These are phyloP conservation scores for Rosa persica DNA, from an alignment of 306 rosid genomes.

Conservation along the genomic window DNA sequence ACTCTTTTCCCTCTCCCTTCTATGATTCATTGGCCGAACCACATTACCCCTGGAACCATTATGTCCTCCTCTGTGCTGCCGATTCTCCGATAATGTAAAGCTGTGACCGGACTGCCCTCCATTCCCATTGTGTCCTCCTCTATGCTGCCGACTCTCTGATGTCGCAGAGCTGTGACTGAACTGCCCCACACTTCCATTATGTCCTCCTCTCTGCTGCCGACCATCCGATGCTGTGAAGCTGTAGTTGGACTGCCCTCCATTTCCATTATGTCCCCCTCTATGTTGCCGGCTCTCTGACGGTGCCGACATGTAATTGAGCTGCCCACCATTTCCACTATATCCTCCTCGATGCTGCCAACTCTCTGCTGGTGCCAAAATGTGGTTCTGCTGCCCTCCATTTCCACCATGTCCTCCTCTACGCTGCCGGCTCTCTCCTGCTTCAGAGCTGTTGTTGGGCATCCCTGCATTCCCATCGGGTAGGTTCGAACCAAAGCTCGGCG, in stretches of 20 bases:
- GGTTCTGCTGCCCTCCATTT: slow-evolving; percentile 20
- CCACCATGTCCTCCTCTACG: slow-evolving; percentile 22
- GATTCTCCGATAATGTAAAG: slow-evolving; percentile 19
- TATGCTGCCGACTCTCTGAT: slow-evolving; percentile 8
- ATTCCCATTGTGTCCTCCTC: slow-evolving; percentile 24
- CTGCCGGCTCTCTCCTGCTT: slow-evolving; percentile 11
- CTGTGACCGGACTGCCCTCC: slow-evolving; percentile 26
- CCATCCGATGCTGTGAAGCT: slow-evolving; percentile 20
- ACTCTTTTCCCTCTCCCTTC: slow-evolving; percentile 36
- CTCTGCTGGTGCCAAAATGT: slow-evolving; percentile 18
- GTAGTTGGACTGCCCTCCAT: slow-evolving; percentile 21
- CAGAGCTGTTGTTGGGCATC: slow-evolving; percentile 22
- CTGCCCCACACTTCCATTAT: slow-evolving; percentile 34
- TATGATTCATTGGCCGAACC: slow-evolving; percentile 29
- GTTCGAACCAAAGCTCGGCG: background rate
- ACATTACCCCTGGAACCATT: slow-evolving; percentile 32
- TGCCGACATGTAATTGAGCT: slow-evolving; percentile 25
- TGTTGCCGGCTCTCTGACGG: slow-evolving; percentile 12
- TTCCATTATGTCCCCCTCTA: slow-evolving; percentile 21
- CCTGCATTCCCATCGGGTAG: background rate
- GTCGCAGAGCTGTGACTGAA: slow-evolving; percentile 26
- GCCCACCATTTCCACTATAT: background rate
- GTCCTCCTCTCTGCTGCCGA: slow-evolving; percentile 16
- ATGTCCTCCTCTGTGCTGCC: slow-evolving; percentile 7
- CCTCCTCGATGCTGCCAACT: slow-evolving; percentile 23